Conservation (phyloP, 148 eudicot species). For the Persicaria maculosa region DNA sequence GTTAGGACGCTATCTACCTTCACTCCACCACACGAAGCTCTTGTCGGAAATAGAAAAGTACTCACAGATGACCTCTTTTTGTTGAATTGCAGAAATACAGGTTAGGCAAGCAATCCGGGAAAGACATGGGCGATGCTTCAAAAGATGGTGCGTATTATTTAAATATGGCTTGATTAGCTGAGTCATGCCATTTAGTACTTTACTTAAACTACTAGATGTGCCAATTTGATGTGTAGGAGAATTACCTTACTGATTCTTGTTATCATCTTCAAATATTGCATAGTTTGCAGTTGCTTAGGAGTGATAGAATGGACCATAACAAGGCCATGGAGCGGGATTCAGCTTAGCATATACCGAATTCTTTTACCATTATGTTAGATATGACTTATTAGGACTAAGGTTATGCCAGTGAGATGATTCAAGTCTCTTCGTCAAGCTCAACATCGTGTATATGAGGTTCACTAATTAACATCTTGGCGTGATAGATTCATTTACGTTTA, state of each 20-base stretch:
- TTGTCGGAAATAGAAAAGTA: background rate
- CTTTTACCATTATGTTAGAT: background rate
- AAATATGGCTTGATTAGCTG: slow-evolving; percentile 12
- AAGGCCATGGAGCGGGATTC: background rate
- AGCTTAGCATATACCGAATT: background rate
- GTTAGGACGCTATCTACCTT: background rate
- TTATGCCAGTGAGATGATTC: too few species aligned
- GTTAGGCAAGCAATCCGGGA: slow-evolving; percentile 17
- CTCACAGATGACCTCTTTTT: background rate
- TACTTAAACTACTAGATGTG: too few species aligned
- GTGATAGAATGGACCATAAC: too few species aligned
- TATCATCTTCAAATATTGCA: too few species aligned
- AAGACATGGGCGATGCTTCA: background rate
- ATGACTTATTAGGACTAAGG: background rate
- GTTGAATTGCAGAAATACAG: background rate
- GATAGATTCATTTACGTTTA: background rate
- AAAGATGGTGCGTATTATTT: slow-evolving; percentile 56
- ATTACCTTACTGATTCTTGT: too few species aligned
- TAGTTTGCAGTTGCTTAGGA: too few species aligned
- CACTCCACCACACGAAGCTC: background rate
- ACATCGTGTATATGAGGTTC: background rate
- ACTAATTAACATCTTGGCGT: background rate
- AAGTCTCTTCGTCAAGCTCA: background rate
- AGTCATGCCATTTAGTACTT: background rate
- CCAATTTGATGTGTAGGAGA: too few species aligned